Base-by-base conservation (phyloP, 2,329 filamentous ascomycete genomes). In the Dryadomyces quercivorus region DNA sequence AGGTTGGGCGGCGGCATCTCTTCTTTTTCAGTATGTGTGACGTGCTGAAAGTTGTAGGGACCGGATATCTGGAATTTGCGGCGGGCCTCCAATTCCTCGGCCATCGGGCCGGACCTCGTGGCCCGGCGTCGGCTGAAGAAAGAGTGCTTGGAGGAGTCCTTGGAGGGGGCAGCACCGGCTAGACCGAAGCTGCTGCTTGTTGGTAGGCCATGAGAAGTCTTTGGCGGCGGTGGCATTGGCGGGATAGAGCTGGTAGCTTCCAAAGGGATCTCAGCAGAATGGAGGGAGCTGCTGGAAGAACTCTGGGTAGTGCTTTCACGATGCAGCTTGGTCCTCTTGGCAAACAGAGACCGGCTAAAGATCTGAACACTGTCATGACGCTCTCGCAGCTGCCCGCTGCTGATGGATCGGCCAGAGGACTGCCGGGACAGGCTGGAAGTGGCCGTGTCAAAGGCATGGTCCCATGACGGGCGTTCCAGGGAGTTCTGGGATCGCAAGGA, bases 21-120 rank as follows among this genome's bases (percentile, higher is more conserved):
- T 34, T 81, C 74, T 49, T 74, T 75, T 13, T 73, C 69, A 13
- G 76, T 80, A 63, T 84, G 80, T 4, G 77, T 75, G 38, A 85
- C 72, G 64, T 85, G 81, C 62, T 84, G 80, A 57, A 85, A 85
- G 68, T 84, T 83, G 66, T 81, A 84, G 2, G 81, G 81, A 1
- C 71, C 75, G 1, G 81, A 85, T 53, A 85, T 85, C 53, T 75
- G 73, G 51, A 75, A 62, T 58, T 71, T 75, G 61, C 66, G 75
- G 53, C 64, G 63, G 15, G 63, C 64, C 60, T 52, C 60, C 51
- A 50, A 20, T 13, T 60, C 53, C 31, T 65, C 63, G n/a, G 62
- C 62, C 5, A 63, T 56, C 21, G 59, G 49, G 10, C 65, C 64
- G n/a, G 63, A 63, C 53, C 66, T 70, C 51, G 63, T 60, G 22